These are phyloP conservation scores for Xerocomus potaroensis DNA, from an alignment of 768 basidiomycete species.

Conservation along the genomic window DNA sequence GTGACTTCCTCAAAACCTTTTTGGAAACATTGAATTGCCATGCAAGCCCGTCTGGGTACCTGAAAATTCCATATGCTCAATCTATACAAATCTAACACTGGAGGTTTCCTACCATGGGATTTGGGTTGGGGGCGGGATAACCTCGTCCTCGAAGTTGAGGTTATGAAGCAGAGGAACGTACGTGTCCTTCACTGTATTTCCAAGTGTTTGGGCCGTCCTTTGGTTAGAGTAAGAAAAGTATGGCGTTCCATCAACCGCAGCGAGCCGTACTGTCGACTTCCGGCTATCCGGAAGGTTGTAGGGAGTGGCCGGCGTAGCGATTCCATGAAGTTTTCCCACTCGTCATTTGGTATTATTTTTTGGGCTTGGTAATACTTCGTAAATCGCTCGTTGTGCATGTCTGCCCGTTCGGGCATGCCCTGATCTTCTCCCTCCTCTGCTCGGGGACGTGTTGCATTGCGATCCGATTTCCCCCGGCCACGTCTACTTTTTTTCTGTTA, in stretches of 20 bases:
- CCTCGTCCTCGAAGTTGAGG: constrained; percentile 71
- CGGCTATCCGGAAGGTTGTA: constrained; percentile 91
- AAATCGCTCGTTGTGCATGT: constrained; percentile 71
- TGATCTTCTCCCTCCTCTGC: constrained; percentile 38
- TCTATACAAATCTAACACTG: neutral
- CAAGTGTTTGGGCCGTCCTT: constrained; percentile 70
- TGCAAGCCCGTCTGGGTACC: constrained; percentile 93
- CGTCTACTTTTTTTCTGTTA: constrained; percentile 19
- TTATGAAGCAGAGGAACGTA: constrained; percentile 76
- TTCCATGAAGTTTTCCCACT: constrained; percentile 75
- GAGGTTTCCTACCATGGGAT: constrained; percentile 71
- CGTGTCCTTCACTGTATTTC: constrained; percentile 67
- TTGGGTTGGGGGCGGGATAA: constrained; percentile 73
- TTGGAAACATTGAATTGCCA: constrained; percentile 97
- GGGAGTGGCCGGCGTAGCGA: constrained; percentile 71
- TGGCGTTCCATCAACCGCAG: neutral
- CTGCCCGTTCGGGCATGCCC: constrained; percentile 50
- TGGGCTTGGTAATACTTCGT: constrained; percentile 71
- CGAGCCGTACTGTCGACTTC: constrained; percentile 70
- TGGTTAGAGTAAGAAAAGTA: constrained; percentile 8
- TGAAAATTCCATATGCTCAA: constrained; percentile 23
- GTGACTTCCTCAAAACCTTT: constrained; percentile 77
- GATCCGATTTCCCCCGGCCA: constrained; percentile 7
- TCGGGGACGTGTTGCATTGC: constrained; percentile 4
- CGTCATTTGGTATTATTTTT: constrained; percentile 65